phyloP scores from a whole-genome alignment of 2,329 filamentous ascomycete species.

The Paracoccidioides lutzii region DNA sequence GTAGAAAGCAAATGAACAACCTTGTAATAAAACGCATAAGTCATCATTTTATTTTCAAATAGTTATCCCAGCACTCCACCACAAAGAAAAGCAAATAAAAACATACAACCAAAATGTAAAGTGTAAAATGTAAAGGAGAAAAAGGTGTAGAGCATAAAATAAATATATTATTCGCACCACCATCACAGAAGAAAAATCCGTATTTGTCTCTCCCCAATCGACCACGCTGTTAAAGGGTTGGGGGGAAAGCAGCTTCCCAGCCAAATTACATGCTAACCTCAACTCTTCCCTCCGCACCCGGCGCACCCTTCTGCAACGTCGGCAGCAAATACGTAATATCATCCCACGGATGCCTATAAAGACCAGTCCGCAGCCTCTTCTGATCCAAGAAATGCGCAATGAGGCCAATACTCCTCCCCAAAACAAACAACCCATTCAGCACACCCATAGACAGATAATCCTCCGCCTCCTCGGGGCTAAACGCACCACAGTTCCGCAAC shows the following conservation, averaged over 20 bases:
- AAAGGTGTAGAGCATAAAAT: too few relatives aligned
- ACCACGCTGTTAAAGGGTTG: too few relatives aligned
- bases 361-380: slow-evolving; percentile 95
- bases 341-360: slow-evolving; percentile 99
- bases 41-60: too few relatives aligned
- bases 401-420: slow-evolving; percentile 92
- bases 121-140: too few relatives aligned
- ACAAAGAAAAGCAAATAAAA: too few relatives aligned
- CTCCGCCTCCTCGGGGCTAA: slow-evolving; percentile 90
- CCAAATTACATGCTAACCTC: slow-evolving; percentile 61
- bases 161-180: too few relatives aligned
- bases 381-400: slow-evolving; percentile 99
- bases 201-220: neutral
- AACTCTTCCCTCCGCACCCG: slow-evolving; percentile 71
- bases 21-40: too few relatives aligned
- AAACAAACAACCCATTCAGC: slow-evolving; percentile 96
- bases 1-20: too few relatives aligned
- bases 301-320: slow-evolving; percentile 56
- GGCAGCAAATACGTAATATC: slow-evolving; percentile 93
- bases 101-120: too few relatives aligned
- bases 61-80: too few relatives aligned
- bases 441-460: slow-evolving; percentile 99
- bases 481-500: slow-evolving; percentile 93
- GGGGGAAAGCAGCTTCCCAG: too few relatives aligned
- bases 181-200: neutral